phyloP scores from a whole-genome alignment of 164 flowering plant species.

The Houttuynia cordata region DNA sequence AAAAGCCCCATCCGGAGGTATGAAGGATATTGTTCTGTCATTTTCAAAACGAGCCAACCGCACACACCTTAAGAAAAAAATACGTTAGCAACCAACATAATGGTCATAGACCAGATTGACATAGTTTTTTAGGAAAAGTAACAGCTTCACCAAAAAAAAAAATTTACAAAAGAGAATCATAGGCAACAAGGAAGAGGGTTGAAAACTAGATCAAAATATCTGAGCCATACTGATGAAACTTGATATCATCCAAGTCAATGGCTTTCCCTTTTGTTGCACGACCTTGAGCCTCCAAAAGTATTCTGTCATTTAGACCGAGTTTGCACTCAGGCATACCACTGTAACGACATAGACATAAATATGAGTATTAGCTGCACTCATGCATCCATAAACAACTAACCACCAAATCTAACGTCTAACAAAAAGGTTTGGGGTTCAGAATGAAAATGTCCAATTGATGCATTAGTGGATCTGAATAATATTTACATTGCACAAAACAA shows the following conservation, averaged over 20 bases:
- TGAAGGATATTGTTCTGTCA: conserved; percentile 92
- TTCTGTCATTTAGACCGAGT: conserved; percentile 93
- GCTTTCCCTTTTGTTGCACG: conserved; percentile 94
- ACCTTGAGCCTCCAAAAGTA: conserved; percentile 91
- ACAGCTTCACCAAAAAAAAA: neutral
- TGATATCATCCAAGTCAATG: conserved; percentile 94
- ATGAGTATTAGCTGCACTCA: neutral
- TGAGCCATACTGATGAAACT: conserved; percentile 84
- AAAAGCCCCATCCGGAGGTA: conserved; percentile 98
- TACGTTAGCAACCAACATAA: conserved; percentile 2
- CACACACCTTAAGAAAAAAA: conserved; percentile 55
- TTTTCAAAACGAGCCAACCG: conserved; percentile 97
- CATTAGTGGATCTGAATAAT: too few species aligned
- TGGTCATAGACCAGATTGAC: neutral
- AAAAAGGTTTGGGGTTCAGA: neutral
- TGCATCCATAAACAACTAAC: neutral
- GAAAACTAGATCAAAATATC: conserved; percentile 5
- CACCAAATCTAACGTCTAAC: neutral
- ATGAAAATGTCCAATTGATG: neutral
- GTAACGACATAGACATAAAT: conserved; percentile 17
- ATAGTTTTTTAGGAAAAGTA: neutral
- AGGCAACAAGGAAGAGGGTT: neutral
- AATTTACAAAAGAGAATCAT: neutral
- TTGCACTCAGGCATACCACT: conserved; percentile 99
- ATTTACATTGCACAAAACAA: too few species aligned